Conservation (phyloP, 1,284 basidiomycete genomes). For the Erythrobasidium hasegawianum region DNA sequence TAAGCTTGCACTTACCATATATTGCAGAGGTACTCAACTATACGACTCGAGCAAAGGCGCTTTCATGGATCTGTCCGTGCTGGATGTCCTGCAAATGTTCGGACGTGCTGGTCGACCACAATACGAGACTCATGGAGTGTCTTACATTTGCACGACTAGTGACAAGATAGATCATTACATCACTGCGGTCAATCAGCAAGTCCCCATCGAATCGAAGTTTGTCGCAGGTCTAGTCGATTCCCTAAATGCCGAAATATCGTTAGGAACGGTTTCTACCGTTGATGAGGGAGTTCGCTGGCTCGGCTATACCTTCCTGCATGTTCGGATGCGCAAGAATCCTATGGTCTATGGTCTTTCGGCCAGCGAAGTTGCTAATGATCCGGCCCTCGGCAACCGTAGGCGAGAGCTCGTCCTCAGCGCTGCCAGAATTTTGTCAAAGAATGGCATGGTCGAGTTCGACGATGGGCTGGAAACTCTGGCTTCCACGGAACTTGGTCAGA, state of each 20-base stretch:
- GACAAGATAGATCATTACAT: conserved; percentile 90
- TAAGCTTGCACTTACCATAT: not conserved
- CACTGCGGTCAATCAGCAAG: conserved; percentile 53
- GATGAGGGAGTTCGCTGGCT: conserved; percentile 91
- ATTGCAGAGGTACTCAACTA: conserved; percentile 76
- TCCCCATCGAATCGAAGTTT: conserved; percentile 96
- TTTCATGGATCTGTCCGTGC: conserved; percentile 87
- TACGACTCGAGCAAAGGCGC: conserved; percentile 85
- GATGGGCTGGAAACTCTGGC: conserved; percentile 60
- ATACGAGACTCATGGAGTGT: conserved; percentile 89
- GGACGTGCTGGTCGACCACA: conserved; percentile 65
- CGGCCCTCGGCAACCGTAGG: conserved; percentile 70
- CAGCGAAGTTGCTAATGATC: conserved; percentile 70
- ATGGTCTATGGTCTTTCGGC: conserved; percentile 82
- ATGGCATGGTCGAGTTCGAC: conserved; percentile 81
- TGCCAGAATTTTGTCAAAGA: conserved; percentile 66
- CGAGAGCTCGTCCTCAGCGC: conserved; percentile 67
- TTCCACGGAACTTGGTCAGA: conserved; percentile 83
- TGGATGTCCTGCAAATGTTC: conserved; percentile 76
- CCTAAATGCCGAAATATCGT: conserved; percentile 89
- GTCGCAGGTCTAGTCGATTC: conserved; percentile 81
- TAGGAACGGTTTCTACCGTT: conserved; percentile 87
- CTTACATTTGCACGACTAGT: conserved; percentile 90
- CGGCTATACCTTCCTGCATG: conserved; percentile 94
- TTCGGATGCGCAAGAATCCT: conserved; percentile 91